Conservation (phyloP, 345 rosid species). For the Aquilaria yunnanensis region DNA sequence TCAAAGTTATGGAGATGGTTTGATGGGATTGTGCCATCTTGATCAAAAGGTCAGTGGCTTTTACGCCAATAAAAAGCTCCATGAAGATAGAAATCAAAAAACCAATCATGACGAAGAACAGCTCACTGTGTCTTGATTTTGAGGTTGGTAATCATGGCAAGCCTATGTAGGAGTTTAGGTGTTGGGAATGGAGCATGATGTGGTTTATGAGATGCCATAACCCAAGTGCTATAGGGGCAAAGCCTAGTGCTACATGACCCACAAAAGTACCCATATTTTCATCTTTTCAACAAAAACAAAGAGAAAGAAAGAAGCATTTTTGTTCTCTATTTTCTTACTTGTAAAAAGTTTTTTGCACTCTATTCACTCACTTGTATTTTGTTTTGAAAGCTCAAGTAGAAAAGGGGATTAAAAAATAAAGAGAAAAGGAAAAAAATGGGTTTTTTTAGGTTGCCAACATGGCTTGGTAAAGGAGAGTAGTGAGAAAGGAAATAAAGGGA, state of each 20-base stretch:
- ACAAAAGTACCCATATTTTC: slow-evolving; percentile 59
- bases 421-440: too few species aligned
- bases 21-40: slow-evolving; percentile 78
- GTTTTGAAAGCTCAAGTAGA: too few species aligned
- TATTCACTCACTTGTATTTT: too few species aligned
- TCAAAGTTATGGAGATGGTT: slow-evolving; percentile 87
- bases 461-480: too few species aligned
- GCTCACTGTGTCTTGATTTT: slow-evolving; percentile 52
- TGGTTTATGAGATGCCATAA: slow-evolving; percentile 83
- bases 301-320: background rate
- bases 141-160: slow-evolving; percentile 55
- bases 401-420: too few species aligned
- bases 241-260: slow-evolving; percentile 75
- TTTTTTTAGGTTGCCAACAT: too few species aligned
- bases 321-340: too few species aligned
- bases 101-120: slow-evolving; percentile 46
- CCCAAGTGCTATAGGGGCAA: slow-evolving; percentile 56
- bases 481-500: too few species aligned
- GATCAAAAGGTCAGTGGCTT: slow-evolving; percentile 72
- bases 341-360: too few species aligned
- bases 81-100: slow-evolving; percentile 53
- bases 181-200: slow-evolving; percentile 41
- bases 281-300: too few species aligned
- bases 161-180: slow-evolving; percentile 49
- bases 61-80: slow-evolving; percentile 73